Evolutionary conservation across 225 moss, liverwort and hornwort genomes (phyloP).

Genomic region (Neckera pumila): DNA sequence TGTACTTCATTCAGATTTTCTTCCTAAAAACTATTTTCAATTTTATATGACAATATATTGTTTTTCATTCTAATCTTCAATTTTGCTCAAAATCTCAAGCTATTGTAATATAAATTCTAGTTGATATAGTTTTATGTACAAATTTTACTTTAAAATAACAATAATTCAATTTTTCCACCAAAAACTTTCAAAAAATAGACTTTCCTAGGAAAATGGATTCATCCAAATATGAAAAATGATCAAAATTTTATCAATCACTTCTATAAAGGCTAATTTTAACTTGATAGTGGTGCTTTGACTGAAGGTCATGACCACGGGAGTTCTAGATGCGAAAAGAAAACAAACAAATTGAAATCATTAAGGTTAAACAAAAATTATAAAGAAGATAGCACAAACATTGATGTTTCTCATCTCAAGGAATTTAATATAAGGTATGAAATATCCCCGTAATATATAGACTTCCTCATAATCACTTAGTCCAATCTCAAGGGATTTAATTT

Average conservation of each 20-base stretch:
- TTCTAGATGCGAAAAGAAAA: not conserved
- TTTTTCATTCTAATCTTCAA: not conserved
- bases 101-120: not conserved
- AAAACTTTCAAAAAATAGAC: not conserved
- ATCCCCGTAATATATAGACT: no score
- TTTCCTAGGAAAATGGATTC: not conserved
- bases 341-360: not conserved
- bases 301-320: not conserved
- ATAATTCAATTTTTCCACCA: not conserved
- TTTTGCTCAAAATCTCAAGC: not conserved
- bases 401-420: not conserved
- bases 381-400: no score
- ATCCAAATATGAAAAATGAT: not conserved
- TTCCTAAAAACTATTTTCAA: not conserved
- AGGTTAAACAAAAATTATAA: no score
- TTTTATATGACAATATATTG: not conserved
- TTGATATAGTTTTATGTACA: not conserved
- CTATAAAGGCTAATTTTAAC: not conserved
- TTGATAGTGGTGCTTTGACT: not conserved
- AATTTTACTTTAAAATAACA: not conserved
- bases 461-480: no score
- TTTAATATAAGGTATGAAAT: no score
- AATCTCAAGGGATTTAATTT: no score
- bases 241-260: not conserved
- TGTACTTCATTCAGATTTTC: not conserved